Base-by-base conservation (phyloP, 140 eudicot species). In the Oenanthe javanica region DNA sequence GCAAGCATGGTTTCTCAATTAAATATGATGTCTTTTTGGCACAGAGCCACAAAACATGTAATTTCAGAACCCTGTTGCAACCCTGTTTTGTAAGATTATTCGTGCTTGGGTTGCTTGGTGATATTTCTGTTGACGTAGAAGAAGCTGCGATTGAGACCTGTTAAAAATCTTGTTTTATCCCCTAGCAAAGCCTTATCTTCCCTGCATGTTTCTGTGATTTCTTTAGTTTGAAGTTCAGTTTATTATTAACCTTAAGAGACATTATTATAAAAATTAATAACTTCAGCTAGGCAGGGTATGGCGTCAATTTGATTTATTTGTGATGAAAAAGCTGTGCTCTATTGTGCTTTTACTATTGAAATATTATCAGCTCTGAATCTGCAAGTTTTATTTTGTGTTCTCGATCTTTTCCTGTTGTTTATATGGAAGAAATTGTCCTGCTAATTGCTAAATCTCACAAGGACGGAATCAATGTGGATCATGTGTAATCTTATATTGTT, bases 21-120 rank as follows among this genome's bases (percentile, higher is more conserved):
- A 31, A 31, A 31, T 31, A 31, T 31, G 31, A 31, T 31, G 31
- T 31, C 31, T 31, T 31, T 31, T 31, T 31, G 31, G 31, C 31
- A 31, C 31, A 31, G 31, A 31, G 31, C 31, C 31, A 31, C 31
- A 31, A 31, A 31, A 31, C 31, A 31, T 31, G 31, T 31, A 31
- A 31, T 31, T 31, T 31, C 31, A 31, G 31, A 31, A 31, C 31
- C 31, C 31, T 31, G 31, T 31, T 31, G 31, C 31, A 31, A 31
- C 31, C 31, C 31, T 31, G 31, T 31, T 31, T 31, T 31, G 31
- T 31, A 31, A 31, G 31, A 31, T 31, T 31, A 31, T 31, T 31
- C 31, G 31, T 31, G 50, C 89, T 90, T 86, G 98, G 96, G 23
- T 86, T 94, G 89, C 90, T 47, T 31, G 63, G 19, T 72, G 82